These are phyloP conservation scores for Acidomyces sp. DNA, from an alignment of 495 filamentous ascomycete species.

Conservation along the genomic window DNA sequence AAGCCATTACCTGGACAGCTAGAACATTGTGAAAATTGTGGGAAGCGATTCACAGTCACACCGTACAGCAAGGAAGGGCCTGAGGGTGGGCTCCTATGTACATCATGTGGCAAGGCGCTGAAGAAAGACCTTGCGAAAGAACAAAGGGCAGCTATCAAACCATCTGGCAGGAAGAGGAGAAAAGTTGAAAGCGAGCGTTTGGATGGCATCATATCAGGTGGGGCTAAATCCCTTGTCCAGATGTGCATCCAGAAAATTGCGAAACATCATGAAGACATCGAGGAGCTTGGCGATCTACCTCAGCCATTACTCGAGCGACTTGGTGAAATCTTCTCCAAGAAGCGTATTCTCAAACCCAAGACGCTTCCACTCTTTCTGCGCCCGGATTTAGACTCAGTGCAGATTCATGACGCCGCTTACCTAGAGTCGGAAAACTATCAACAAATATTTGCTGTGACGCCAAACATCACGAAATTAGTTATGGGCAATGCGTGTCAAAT, in stretches of 20 bases:
- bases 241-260: constrained; percentile 78
- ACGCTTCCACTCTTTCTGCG: constrained; percentile 71
- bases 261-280: constrained; percentile 65
- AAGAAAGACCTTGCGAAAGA: constrained; percentile 43
- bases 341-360: constrained; percentile 52
- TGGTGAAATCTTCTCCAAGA: constrained; percentile 68
- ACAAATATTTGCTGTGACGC: constrained; percentile 64
- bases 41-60: constrained; percentile 86
- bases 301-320: constrained; percentile 54
- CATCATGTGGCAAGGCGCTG: constrained; percentile 68
- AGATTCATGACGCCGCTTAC: constrained; percentile 67
- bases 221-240: constrained; percentile 60
- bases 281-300: constrained; percentile 72
- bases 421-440: constrained; percentile 62
- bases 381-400: constrained; percentile 48
- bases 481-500: constrained; percentile 73
- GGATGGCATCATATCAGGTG: constrained; percentile 55
- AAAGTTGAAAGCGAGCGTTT: constrained; percentile 65
- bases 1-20: constrained; percentile 71
- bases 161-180: constrained; percentile 37
- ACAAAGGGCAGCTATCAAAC: constrained; percentile 50
- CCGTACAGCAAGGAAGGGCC: constrained; percentile 74
- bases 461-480: constrained; percentile 52
- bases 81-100: constrained; percentile 71
- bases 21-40: constrained; percentile 74